These are phyloP conservation scores for Epichloe amarillans DNA, from an alignment of 2,329 filamentous ascomycete genomes.

Conservation along the genomic window DNA sequence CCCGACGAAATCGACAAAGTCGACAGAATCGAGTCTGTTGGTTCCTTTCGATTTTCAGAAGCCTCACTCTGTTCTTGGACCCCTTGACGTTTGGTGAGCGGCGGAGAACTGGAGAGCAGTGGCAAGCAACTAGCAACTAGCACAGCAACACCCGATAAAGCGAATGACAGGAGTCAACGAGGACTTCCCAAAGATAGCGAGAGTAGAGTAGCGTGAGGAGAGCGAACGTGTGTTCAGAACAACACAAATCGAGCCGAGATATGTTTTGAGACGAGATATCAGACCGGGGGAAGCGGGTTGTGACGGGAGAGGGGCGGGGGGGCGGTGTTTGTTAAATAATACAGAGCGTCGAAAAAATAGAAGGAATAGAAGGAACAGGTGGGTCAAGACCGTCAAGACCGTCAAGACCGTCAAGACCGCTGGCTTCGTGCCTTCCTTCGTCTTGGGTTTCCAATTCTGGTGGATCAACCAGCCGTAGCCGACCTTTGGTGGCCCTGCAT, in stretches of 20 bases:
- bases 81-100: too few species aligned
- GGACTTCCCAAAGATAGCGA: constrained; percentile 48
- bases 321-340: constrained; percentile 9
- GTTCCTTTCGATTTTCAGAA: background rate
- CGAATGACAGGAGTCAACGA: constrained; percentile 65
- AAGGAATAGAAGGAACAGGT: too few species aligned
- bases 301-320: constrained; percentile 3
- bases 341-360: background rate
- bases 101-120: constrained; percentile 20
- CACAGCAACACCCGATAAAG: constrained; percentile 32
- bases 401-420: too few species aligned
- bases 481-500: too few species aligned
- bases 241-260: constrained; percentile 2
- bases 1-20: too few species aligned
- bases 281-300: constrained; percentile 1
- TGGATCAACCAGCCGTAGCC: too few species aligned
- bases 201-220: constrained; percentile 26
- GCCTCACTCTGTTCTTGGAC: too few species aligned
- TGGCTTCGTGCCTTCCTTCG: too few species aligned
- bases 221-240: constrained; percentile 32
- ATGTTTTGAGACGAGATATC: constrained; percentile 4
- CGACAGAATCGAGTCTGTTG: background rate
- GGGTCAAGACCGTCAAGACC: background rate
- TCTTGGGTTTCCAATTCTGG: too few species aligned
- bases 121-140: constrained; percentile 18